A percentile compares a stretch with the other conserved stretches of the same genome.
phyloP scores from a whole-genome alignment of 148 eudicot genomes.

The Chenopodium formosanum region DNA sequence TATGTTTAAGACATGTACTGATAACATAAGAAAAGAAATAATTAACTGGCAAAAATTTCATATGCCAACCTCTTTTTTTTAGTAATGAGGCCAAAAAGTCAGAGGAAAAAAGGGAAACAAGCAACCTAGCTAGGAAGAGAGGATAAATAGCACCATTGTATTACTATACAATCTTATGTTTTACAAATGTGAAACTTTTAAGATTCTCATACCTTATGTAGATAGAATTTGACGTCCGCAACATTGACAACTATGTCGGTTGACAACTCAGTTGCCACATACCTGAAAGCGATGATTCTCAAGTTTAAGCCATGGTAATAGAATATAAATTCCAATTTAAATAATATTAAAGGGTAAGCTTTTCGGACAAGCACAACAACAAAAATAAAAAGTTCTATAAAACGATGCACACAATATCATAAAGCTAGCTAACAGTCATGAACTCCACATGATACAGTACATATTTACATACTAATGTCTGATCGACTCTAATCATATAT shows the following conservation, averaged over 20 bases:
- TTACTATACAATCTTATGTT: neutral
- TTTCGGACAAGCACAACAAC: neutral
- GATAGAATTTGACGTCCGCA: constrained; percentile 75
- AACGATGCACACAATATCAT: neutral
- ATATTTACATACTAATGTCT: too few relatives aligned
- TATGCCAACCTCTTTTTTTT: too few relatives aligned
- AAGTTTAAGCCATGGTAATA: constrained; percentile 6
- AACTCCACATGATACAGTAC: neutral
- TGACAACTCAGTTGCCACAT: constrained; percentile 84
- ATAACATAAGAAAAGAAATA: neutral
- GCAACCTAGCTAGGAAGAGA: neutral
- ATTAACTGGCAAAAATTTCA: neutral
- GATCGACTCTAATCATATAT: too few relatives aligned
- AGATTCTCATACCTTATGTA: constrained; percentile 69
- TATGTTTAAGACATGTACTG: neutral
- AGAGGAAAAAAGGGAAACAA: neutral
- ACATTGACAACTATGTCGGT: constrained; percentile 73
- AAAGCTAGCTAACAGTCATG: neutral
- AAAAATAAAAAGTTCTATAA: neutral
- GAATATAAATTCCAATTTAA: neutral
- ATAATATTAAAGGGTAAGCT: neutral
- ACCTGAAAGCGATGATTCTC: constrained; percentile 44
- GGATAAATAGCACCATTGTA: neutral
- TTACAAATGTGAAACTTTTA: neutral
- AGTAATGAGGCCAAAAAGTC: neutral